phyloP scores from a whole-genome alignment of 148 eudicot genomes.

The Selenicereus undatus region DNA sequence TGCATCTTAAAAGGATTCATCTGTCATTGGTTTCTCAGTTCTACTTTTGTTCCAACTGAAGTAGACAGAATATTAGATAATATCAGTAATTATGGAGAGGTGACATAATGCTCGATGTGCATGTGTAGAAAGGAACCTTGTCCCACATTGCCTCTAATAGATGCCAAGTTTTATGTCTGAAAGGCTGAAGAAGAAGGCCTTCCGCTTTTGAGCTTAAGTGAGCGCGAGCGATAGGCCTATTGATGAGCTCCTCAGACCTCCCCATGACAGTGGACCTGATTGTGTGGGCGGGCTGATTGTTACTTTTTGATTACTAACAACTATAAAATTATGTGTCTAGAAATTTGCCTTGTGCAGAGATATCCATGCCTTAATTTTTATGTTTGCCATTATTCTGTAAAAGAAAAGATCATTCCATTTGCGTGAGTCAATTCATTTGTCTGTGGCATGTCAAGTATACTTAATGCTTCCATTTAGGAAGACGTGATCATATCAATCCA shows the following conservation, averaged over 20 bases:
- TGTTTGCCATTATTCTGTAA: background rate
- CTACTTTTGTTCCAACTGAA: background rate
- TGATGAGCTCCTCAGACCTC: background rate
- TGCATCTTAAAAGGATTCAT: background rate
- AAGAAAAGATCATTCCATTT: background rate
- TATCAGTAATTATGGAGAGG: background rate
- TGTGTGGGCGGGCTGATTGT: background rate
- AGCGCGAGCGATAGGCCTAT: background rate
- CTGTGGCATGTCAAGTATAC: background rate
- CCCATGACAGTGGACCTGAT: background rate
- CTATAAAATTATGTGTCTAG: background rate
- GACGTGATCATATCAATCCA: background rate
- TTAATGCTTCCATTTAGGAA: background rate
- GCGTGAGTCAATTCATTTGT: background rate
- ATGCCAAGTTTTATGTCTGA: background rate
- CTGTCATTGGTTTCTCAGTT: background rate
- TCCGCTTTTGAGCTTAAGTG: background rate
- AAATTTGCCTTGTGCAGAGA: background rate
- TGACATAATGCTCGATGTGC: background rate
- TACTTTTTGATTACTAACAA: background rate
- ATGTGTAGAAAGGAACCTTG: background rate
- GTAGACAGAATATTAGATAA: background rate
- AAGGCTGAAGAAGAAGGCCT: background rate
- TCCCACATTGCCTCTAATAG: background rate
- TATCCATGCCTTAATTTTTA: background rate